These are phyloP conservation scores for Diaporthe amygdali DNA, from an alignment of 2,329 filamentous ascomycete genomes.

Conservation along the genomic window DNA sequence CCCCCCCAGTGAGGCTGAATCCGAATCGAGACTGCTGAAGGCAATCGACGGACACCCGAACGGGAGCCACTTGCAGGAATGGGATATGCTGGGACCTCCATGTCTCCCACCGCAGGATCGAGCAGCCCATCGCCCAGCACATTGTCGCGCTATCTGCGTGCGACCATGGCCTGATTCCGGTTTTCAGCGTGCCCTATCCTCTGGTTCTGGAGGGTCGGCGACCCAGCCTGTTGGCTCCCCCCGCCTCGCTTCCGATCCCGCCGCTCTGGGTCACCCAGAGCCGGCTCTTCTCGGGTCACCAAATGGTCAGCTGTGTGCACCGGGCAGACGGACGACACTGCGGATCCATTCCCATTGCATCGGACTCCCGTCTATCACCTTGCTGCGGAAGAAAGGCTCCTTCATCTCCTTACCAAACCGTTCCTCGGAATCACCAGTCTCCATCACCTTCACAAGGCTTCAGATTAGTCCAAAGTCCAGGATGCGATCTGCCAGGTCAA, in stretches of 20 bases:
- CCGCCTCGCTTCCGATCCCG: constrained; percentile 8
- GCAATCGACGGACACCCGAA: not conserved
- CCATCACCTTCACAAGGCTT: not conserved
- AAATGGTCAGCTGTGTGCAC: not conserved
- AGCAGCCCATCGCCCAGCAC: not conserved
- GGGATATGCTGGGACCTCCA: not conserved
- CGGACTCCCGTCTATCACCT: not conserved
- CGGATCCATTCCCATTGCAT: not conserved
- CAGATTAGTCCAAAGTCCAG: not conserved
- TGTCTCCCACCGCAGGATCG: not conserved
- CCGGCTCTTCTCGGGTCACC: constrained; percentile 7
- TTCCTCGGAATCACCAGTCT: not conserved
- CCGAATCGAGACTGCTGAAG: not conserved
- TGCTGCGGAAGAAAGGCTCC: not conserved
- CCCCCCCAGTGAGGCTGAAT: too few species aligned
- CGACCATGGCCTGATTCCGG: not conserved
- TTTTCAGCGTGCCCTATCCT: not conserved
- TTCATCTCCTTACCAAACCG: not conserved
- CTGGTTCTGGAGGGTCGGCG: not conserved
- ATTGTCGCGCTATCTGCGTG: not conserved
- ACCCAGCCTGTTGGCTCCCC: constrained; percentile 7
- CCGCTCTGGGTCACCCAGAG: not conserved
- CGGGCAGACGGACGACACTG: not conserved
- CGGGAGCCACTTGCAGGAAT: not conserved
- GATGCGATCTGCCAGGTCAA: not conserved